Percentiles rank a stretch among this genome's conserved stretches.
phyloP scores from a whole-genome alignment of 306 rosid species.

The Mucuna pruriens region DNA sequence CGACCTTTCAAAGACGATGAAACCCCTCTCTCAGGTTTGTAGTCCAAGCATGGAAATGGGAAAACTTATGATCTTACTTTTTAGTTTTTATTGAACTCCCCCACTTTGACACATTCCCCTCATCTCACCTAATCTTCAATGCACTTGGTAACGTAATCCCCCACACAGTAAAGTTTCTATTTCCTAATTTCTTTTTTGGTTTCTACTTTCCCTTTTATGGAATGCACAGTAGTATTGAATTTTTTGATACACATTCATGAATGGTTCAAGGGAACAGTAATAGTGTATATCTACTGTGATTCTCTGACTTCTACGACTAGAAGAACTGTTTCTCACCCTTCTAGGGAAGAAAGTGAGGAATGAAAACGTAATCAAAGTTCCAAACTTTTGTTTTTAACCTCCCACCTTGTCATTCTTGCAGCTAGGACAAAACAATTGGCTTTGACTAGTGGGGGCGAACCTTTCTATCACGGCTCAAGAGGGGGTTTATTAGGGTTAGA shows the following conservation, averaged over 20 bases:
- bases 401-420: constrained; percentile 33
- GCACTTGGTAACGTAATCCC: constrained; percentile 7
- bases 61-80: not conserved
- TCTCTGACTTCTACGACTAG: constrained; percentile 28
- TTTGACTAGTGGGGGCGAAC: constrained; percentile 54
- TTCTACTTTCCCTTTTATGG: constrained; percentile 19
- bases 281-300: constrained; percentile 39
- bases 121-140: not conserved
- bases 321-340: constrained; percentile 32
- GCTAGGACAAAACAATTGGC: constrained; percentile 69
- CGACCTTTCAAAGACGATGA: constrained; percentile 76
- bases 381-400: not conserved
- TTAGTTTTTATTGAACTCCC: not conserved
- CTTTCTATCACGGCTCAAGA: constrained; percentile 58
- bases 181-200: not conserved
- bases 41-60: not conserved
- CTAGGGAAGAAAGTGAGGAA: not conserved
- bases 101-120: not conserved
- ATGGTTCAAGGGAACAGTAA: constrained; percentile 16
- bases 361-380: not conserved
- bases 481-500: constrained; percentile 69
- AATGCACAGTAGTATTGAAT: constrained; percentile 39
- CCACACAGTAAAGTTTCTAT: constrained; percentile 1
- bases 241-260: constrained; percentile 24
- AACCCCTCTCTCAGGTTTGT: constrained; percentile 59